Percentiles rank a stretch among this genome's conserved stretches.
Conservation (phyloP, 768 basidiomycete genomes). For the Cytidiella melzeri region DNA sequence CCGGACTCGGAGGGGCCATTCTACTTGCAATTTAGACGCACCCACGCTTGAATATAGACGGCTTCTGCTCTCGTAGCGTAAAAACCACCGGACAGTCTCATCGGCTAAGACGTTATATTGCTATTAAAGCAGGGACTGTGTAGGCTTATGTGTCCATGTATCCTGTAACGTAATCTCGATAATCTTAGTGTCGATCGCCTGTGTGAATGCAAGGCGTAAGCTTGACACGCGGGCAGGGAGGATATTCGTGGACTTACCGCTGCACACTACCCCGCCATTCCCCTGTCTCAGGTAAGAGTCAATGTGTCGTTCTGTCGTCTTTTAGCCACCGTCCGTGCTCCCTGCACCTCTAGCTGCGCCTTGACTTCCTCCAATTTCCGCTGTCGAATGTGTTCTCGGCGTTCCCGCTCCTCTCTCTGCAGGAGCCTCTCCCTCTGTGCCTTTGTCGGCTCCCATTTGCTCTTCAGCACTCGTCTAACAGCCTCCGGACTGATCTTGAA, state of each 20-base stretch:
- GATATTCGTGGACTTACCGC: neutral
- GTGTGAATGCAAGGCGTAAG: neutral
- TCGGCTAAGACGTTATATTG: no score
- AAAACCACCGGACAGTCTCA: neutral
- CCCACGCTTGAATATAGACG: no score
- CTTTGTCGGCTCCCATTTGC: slow-evolving; percentile 34
- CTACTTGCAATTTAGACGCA: no score
- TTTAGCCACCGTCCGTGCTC: neutral
- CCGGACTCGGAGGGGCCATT: no score
- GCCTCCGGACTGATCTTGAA: slow-evolving; percentile 50
- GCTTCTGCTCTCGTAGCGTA: no score
- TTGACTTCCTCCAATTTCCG: slow-evolving; percentile 6
- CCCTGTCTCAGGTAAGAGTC: neutral
- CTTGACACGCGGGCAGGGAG: neutral
- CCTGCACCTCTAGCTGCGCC: slow-evolving; percentile 4
- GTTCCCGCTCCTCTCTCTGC: slow-evolving; percentile 21
- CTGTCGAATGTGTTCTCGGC: slow-evolving; percentile 7
- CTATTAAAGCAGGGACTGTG: neutral
- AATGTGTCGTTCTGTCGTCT: slow-evolving; percentile 3
- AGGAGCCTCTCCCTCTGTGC: slow-evolving; percentile 27
- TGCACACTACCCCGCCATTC: neutral
- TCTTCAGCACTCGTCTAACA: slow-evolving; percentile 42
- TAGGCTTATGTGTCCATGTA: neutral
- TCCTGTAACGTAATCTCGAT: neutral
- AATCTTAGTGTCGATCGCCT: neutral